Percentiles rank a stretch among this genome's conserved stretches.
Conservation (phyloP, 305 asterid species). For the Solanum hybrid region DNA sequence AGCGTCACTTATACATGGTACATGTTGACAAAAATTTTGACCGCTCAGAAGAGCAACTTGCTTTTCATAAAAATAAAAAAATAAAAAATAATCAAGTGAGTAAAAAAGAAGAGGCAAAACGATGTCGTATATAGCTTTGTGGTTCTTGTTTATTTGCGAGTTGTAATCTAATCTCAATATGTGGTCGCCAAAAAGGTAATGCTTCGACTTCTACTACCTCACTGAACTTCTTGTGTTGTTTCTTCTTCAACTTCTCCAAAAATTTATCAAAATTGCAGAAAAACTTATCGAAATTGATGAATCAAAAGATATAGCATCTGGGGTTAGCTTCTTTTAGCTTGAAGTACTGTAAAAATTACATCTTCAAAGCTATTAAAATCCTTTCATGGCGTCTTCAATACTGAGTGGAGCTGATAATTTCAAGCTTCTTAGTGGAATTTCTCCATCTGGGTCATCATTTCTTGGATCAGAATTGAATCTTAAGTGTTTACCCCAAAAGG, state of each 20-base stretch:
- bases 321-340: background rate
- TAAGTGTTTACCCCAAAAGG: slow-evolving; percentile 11
- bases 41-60: no score
- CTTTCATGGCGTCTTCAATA: slow-evolving; percentile 31
- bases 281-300: background rate
- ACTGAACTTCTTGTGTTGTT: background rate
- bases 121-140: background rate
- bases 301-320: background rate
- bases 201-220: background rate
- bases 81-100: background rate
- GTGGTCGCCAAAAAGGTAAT: background rate
- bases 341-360: background rate
- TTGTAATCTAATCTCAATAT: slow-evolving; percentile 1
- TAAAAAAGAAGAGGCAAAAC: background rate
- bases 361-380: background rate
- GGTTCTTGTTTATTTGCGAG: background rate
- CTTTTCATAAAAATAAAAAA: background rate
- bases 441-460: slow-evolving; percentile 7
- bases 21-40: no score
- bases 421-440: slow-evolving; percentile 5
- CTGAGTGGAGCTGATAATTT: slow-evolving; percentile 27
- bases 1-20: no score
- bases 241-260: background rate
- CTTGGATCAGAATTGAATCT: slow-evolving; percentile 19
- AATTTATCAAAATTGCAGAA: background rate